Conservation (phyloP, 2,329 filamentous ascomycete genomes). For the Aspergillus sp. region DNA sequence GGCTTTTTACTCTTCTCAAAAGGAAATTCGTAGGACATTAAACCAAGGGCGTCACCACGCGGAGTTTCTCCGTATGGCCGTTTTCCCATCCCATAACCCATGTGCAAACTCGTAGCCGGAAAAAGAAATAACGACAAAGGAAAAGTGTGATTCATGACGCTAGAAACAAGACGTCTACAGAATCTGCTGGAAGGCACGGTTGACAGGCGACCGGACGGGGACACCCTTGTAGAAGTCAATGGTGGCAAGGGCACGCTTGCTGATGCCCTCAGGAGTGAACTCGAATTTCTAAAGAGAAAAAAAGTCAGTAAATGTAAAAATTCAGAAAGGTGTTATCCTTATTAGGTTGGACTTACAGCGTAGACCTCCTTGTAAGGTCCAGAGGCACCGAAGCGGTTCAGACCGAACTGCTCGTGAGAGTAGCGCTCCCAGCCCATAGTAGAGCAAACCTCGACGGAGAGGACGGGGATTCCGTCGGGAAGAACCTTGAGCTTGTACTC, state of each 20-base stretch:
- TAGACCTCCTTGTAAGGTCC: constrained; percentile 98
- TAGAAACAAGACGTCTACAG: constrained; percentile 60
- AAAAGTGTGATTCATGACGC: constrained; percentile 18
- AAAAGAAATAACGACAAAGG: constrained; percentile 15
- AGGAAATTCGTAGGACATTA: constrained; percentile 22
- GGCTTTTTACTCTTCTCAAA: constrained; percentile 15
- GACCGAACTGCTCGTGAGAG: constrained; percentile 97
- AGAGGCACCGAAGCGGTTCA: constrained; percentile 98
- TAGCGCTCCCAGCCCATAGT: constrained; percentile 99
- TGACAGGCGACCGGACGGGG: constrained; percentile 90
- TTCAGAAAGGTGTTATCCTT: background rate
- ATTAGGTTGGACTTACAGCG: constrained; percentile 59
- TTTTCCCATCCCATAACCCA: constrained; percentile 22
- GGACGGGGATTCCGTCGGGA: constrained; percentile 86
- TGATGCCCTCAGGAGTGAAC: constrained; percentile 94
- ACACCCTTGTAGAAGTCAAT: constrained; percentile 97
- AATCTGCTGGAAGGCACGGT: constrained; percentile 96
- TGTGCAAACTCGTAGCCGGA: constrained; percentile 27
- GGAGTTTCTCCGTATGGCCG: constrained; percentile 1
- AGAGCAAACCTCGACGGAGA: constrained; percentile 95
- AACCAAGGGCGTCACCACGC: constrained; percentile 16
- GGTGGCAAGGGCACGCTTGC: constrained; percentile 90
- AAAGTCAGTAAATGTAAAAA: constrained; percentile 12
- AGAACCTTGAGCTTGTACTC: constrained; percentile 92
- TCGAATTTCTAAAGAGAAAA: constrained; percentile 79